These are phyloP conservation scores for Tylopilus orsonianus DNA, from an alignment of 1,284 basidiomycete genomes.

Conservation along the genomic window DNA sequence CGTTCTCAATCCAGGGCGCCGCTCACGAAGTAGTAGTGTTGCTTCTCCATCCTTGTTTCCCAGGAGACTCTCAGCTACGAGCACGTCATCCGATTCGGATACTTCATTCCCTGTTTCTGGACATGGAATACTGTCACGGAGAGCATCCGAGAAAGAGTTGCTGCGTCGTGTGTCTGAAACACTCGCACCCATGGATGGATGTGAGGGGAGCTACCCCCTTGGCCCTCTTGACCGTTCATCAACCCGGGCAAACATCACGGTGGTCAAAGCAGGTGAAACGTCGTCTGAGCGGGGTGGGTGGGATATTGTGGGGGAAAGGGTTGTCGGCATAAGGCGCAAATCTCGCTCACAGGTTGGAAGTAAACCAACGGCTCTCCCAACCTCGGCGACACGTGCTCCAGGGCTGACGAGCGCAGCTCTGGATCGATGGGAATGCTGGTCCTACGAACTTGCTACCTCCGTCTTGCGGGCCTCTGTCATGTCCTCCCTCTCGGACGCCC, in stretches of 20 bases:
- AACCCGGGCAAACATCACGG: conserved; percentile 54
- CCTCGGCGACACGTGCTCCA: conserved; percentile 25
- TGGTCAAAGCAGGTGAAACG: conserved; percentile 55
- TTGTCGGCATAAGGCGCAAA: conserved; percentile 67
- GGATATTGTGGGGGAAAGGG: conserved; percentile 54
- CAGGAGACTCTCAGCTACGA: conserved; percentile 40
- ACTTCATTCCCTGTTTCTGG: conserved; percentile 71
- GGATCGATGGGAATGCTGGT: conserved; percentile 81
- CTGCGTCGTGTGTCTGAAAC: conserved; percentile 52
- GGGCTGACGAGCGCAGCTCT: conserved; percentile 63
- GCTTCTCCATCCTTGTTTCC: conserved; percentile 51
- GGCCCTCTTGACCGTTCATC: conserved; percentile 40
- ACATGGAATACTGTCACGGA: conserved; percentile 72
- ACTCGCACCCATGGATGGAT: conserved; percentile 52
- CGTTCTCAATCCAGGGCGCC: conserved; percentile 47
- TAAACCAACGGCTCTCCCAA: conserved; percentile 24
- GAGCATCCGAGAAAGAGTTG: conserved; percentile 64
- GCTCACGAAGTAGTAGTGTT: conserved; percentile 61
- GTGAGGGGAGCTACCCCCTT: conserved; percentile 37
- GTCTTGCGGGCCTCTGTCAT: conserved; percentile 51
- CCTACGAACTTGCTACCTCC: conserved; percentile 57
- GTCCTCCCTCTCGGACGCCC: conserved; percentile 40
- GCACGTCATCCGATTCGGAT: conserved; percentile 43
- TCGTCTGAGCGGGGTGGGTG: conserved; percentile 73
- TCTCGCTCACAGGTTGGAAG: conserved; percentile 45